These are phyloP conservation scores for Candida pseudoviswanathii DNA, from an alignment of 1,139 yeast genomes.

Conservation along the genomic window DNA sequence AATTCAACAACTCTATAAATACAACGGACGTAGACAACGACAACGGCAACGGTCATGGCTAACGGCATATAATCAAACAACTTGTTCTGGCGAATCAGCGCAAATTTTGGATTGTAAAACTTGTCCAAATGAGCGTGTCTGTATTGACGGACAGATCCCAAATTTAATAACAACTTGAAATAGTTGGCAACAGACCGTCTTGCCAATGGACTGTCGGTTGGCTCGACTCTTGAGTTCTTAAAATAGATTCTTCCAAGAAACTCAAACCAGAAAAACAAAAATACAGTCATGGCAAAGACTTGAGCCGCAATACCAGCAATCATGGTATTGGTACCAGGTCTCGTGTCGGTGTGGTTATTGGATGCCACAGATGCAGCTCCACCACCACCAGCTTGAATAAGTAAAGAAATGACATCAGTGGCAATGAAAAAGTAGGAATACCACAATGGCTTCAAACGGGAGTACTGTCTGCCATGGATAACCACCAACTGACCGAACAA, in stretches of 20 bases:
- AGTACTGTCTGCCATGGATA: conserved; percentile 64
- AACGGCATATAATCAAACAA: conserved; percentile 52
- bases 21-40: conserved; percentile 70
- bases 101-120: conserved; percentile 42
- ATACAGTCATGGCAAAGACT: conserved; percentile 70
- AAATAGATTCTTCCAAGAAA: conserved; percentile 52
- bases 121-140: conserved; percentile 28
- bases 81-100: conserved; percentile 38
- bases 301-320: conserved; percentile 83
- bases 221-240: conserved; percentile 23
- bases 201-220: conserved; percentile 23
- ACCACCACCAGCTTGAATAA: conserved; percentile 82
- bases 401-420: conserved; percentile 67
- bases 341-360: conserved; percentile 33
- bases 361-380: conserved; percentile 71
- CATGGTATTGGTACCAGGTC: conserved; percentile 72
- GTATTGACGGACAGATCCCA: conserved; percentile 25
- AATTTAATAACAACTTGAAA: conserved; percentile 32
- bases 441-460: conserved; percentile 70
- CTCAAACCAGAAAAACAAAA: conserved; percentile 57
- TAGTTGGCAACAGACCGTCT: conserved; percentile 30
- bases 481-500: conserved; percentile 73
- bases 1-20: conserved; percentile 81
- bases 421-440: conserved; percentile 71
- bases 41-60: conserved; percentile 54